A percentile compares a stretch with the other conserved stretches of the same genome.
Evolutionary conservation across 1,284 basidiomycete genomes (phyloP).

Genomic region (Sporisorium reilianum): DNA sequence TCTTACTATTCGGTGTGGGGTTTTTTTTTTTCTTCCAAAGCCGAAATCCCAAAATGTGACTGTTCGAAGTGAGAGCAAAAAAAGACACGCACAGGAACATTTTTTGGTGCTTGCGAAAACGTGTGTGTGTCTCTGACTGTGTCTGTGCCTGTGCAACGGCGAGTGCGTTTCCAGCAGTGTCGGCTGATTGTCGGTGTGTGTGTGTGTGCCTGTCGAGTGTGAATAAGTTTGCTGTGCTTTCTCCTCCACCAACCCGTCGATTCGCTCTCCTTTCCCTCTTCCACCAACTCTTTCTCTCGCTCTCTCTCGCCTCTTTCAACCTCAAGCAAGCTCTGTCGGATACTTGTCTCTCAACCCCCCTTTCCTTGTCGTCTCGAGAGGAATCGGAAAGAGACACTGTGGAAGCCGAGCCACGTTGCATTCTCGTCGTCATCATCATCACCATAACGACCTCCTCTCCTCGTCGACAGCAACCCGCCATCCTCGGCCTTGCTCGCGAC

Average conservation of each 20-base stretch:
- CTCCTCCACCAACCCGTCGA: conserved; percentile 8
- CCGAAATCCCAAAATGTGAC: neutral
- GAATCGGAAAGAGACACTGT: conserved; percentile 24
- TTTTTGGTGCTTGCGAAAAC: neutral
- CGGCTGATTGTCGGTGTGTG: too few relatives aligned
- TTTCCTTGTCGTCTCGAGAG: neutral
- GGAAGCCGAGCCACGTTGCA: conserved; percentile 31
- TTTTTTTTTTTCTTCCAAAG: conserved; percentile 1
- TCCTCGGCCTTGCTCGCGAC: neutral
- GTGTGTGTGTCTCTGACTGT: conserved; percentile 8
- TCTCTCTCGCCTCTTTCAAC: conserved; percentile 12
- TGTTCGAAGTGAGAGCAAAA: neutral
- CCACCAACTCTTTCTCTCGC: conserved; percentile 7
- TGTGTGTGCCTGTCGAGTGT: conserved; percentile 7
- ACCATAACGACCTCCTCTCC: conserved; percentile 1
- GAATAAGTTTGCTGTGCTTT: neutral
- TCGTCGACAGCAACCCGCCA: neutral
- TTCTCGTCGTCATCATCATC: conserved; percentile 2
- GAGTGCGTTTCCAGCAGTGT: too few relatives aligned
- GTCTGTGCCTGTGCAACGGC: neutral
- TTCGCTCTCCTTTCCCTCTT: conserved; percentile 4
- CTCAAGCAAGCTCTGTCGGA: conserved; percentile 28
- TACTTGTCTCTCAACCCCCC: conserved; percentile 19
- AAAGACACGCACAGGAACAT: too few relatives aligned
- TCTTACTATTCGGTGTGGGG: neutral